A percentile compares a stretch with the other conserved stretches of the same genome.
phyloP scores from a whole-genome alignment of 176 grass and related monocot genomes.

The Phoenix roebelenii region DNA sequence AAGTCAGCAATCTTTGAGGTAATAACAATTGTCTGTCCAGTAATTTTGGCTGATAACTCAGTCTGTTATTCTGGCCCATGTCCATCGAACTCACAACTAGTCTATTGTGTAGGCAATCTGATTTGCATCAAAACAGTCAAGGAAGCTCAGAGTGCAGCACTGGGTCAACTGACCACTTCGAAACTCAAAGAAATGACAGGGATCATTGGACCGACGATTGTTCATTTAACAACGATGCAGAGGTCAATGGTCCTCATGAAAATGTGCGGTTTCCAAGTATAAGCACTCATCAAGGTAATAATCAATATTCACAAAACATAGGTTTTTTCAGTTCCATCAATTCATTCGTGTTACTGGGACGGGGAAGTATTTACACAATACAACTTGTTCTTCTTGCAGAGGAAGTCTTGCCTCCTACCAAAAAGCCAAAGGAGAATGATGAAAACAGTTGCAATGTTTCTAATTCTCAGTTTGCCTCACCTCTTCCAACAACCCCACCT shows the following conservation, averaged over 20 bases:
- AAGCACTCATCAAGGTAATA: constrained; percentile 51
- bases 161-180: constrained; percentile 19
- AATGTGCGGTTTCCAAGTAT: constrained; percentile 20
- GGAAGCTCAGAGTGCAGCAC: constrained; percentile 16
- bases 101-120: constrained; percentile 24
- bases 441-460: constrained; percentile 5
- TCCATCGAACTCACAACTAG: constrained; percentile 19
- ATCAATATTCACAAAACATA: constrained; percentile 8
- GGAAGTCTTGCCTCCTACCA: constrained; percentile 19
- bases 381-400: constrained; percentile 13
- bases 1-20: constrained; percentile 42
- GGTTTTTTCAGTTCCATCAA: constrained; percentile 15
- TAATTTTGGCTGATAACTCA: constrained; percentile 11
- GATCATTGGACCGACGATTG: constrained; percentile 20
- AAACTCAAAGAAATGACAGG: background rate
- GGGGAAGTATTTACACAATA: constrained; percentile 4
- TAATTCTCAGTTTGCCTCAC: constrained; percentile 48
- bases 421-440: constrained; percentile 20
- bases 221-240: constrained; percentile 11
- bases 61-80: constrained; percentile 15
- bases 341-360: constrained; percentile 1
- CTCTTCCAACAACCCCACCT: constrained; percentile 50
- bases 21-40: constrained; percentile 8
- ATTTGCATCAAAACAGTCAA: constrained; percentile 8
- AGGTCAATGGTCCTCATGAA: constrained; percentile 21